Base-by-base conservation (phyloP, 139 green algal genomes). In the Chlamydomonas applanata region DNA sequence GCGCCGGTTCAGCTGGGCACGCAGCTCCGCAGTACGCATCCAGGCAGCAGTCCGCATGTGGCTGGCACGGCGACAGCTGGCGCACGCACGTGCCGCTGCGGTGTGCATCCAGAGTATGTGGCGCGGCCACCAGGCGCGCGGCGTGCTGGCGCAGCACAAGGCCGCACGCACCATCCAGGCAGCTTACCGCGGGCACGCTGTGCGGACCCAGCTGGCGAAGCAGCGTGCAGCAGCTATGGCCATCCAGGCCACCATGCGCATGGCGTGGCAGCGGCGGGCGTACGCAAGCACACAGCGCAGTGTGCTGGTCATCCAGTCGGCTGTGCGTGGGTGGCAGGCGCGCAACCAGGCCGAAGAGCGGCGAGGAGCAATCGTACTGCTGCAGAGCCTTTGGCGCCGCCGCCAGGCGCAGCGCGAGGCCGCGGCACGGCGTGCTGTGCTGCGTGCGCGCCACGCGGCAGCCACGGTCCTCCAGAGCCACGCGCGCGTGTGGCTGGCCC, bases 41-140 rank as follows among this genome's bases (percentile, higher is more conserved):
- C 85, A 90, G 63, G 79, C 74, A 53, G 53, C 69, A 0, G 82
- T 72, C 71, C 72, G 82, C 0, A 34, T 59, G 17, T 24, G 33
- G 35, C 62, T 45, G 45, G 77, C 68, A 1, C 71, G 71, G 13
- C 34, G 59, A 20, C 24, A 49, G 25, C 60, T 45, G 19, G 7
- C 22, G 32, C 25, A 52, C 20, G 64, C 64, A 53, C 35, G 36
- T 44, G 34, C 32, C 20, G 64, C 64, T 35, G 64, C 64, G 9
- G 4, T 30, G n/a, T 32, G 20, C 36, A 71, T 71, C 11, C 30
- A 71, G 54, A 52, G 17, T 2, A 5, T 30, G 32, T 70, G 63
- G 63, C 34, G 63, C 11, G 33, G 4, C 4, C 17, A 4, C 13
- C 34, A 70, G n/a, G 63, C 63, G 32, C 63, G 63, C 32, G 7